Evolutionary conservation across 805 yeast species (phyloP), one percentile per base, ranked within the genome.

Genomic region (Nakazawaea pomicola): DNA sequence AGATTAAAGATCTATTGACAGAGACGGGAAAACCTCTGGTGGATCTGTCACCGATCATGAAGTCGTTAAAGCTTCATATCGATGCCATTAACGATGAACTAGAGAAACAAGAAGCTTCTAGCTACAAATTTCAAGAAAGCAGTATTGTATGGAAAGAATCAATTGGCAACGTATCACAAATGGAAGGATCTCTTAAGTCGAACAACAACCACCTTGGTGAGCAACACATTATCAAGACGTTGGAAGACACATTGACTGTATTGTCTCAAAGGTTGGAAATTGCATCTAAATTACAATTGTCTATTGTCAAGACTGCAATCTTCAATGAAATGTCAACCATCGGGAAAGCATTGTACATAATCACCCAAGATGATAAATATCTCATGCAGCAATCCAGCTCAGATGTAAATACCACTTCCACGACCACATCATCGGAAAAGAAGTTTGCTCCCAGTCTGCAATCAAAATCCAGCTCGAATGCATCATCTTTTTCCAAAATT

Each of bases 301-400:
- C 31, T 1, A 40, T 43, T 17, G 46, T 49, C 8, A 42, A 46
- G 19, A 36, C 38, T 4, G 50, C 59, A 7, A 34, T 60, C 3
- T 6, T 14, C 12, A 53, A 52, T 41, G 65, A 61, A 36, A 30
- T 55, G 6, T 29, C 37, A 15, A 54, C 64, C 1, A 49, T 58
- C 8, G 29, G 46, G 20, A 49, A 49, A 31, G 56, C 60, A 12
- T 34, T 57, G 16, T 29, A 21, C 11, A 44, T 57, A 19, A 44
- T 59, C 10, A 46, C 46, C 4, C 49, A 53, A 11, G 52, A 48
- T 10, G 33, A 19, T 12, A 25, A 11, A 16, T 28, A 11, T 28
- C 9, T 28, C 21, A 36, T n/a, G n/a, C n/a, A n/a, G n/a, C n/a
- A n/a, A n/a, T n/a, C n/a, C n/a, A 6, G 14, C 8, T 33, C 35